Conservation (phyloP, 192 early-diverging fungal genomes). For the Backusella tuberculispora region DNA sequence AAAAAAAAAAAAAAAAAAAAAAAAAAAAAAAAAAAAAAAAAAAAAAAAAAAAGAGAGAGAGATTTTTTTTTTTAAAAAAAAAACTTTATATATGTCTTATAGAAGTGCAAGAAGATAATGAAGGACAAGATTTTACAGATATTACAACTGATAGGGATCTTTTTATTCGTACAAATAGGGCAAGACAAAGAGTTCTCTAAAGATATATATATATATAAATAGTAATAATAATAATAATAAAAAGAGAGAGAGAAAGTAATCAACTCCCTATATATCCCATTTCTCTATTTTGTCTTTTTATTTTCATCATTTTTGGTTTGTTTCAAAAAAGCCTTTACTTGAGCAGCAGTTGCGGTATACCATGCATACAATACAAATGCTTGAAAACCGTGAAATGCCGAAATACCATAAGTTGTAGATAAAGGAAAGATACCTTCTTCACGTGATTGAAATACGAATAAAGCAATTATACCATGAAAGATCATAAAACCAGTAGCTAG, state of each 20-base stretch:
- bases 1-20: too few species aligned
- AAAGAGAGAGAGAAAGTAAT: too few species aligned
- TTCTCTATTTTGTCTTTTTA: not conserved
- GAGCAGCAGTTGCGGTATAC: conserved; percentile 6
- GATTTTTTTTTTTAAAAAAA: not conserved
- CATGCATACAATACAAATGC: conserved; percentile 19
- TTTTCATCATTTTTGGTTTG: not conserved
- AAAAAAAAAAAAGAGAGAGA: not conserved
- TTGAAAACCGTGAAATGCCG: not conserved
- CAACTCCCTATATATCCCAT: too few species aligned
- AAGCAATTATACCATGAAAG: conserved; percentile 5
- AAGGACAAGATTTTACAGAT: not conserved
- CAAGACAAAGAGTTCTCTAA: not conserved
- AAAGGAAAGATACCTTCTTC: not conserved
- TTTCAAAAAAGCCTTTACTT: conserved; percentile 22
- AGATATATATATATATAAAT: too few species aligned
- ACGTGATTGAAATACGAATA: conserved; percentile 8
- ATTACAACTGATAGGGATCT: not conserved
- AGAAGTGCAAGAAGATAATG: not conserved
- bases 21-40: not conserved
- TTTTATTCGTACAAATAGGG: not conserved
- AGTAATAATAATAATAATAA: too few species aligned
- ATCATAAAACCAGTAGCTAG: conserved; percentile 15
- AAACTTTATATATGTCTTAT: not conserved
- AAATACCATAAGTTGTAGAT: not conserved